Evolutionary conservation across 495 filamentous ascomycete species (phyloP).

Genomic region (Podospora sp.): DNA sequence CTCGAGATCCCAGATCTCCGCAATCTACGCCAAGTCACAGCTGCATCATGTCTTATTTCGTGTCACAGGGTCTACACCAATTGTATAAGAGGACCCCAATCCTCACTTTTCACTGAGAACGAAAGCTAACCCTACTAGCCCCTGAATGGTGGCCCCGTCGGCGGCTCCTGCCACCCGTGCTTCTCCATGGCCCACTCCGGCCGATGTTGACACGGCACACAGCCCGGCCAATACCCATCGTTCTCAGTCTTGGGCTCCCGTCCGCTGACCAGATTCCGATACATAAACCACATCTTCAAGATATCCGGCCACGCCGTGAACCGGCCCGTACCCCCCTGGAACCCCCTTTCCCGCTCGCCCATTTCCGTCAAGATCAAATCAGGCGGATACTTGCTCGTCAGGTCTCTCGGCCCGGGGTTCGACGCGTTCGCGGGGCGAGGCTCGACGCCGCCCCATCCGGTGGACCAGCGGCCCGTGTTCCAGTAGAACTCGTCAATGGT

Average conservation of each 20-base stretch:
- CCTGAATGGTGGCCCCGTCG: conserved; percentile 6
- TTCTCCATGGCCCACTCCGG: conserved; percentile 17
- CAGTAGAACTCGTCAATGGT: conserved; percentile 32
- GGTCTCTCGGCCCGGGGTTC: not conserved
- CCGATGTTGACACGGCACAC: conserved; percentile 19
- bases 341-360: conserved; percentile 14
- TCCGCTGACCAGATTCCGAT: conserved; percentile 21
- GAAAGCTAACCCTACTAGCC: not conserved
- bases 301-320: conserved; percentile 16
- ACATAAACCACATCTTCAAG: conserved; percentile 21
- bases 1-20: too few species aligned
- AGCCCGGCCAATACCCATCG: conserved; percentile 20
- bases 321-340: conserved; percentile 7
- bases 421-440: not conserved
- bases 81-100: too few species aligned
- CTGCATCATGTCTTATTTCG: too few species aligned
- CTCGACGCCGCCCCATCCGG: conserved; percentile 21
- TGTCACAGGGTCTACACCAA: too few species aligned
- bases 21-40: too few species aligned
- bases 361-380: conserved; percentile 18
- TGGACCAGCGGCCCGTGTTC: conserved; percentile 6
- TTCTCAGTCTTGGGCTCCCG: conserved; percentile 6
- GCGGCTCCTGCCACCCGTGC: conserved; percentile 20
- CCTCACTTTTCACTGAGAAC: too few species aligned
- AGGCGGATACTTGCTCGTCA: conserved; percentile 4